phyloP scores from a whole-genome alignment of 2,329 filamentous ascomycete genomes.

The Ceratocystis harringtonii region DNA sequence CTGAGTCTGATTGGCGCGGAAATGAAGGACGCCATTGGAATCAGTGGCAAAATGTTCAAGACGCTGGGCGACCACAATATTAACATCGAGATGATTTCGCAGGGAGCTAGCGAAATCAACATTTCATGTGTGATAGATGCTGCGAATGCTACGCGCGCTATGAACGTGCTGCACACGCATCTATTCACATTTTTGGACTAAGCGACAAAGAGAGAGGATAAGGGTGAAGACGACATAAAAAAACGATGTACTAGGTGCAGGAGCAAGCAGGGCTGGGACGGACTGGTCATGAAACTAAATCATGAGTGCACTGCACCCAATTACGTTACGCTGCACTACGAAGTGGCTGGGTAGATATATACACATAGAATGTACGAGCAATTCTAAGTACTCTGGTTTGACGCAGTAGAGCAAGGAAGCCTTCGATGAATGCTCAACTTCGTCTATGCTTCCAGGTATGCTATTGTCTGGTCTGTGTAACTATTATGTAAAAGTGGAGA shows the following conservation, averaged over 20 bases:
- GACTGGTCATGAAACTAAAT: no score
- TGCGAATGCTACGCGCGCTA: constrained; percentile 74
- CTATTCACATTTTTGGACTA: constrained; percentile 89
- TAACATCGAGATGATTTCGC: constrained; percentile 99
- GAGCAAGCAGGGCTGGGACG: background rate
- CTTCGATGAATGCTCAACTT: no score
- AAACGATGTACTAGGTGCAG: background rate
- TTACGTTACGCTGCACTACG: no score
- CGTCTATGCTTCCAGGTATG: no score
- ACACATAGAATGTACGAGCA: no score
- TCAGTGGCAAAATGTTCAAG: constrained; percentile 87
- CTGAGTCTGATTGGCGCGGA: constrained; percentile 86
- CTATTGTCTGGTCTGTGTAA: no score
- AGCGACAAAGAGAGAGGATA: background rate
- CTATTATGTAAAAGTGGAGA: no score
- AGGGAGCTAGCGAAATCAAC: constrained; percentile 97
- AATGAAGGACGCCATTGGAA: constrained; percentile 95
- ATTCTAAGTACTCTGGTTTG: no score
- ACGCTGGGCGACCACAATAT: constrained; percentile 85
- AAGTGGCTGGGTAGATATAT: no score
- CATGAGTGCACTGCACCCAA: no score
- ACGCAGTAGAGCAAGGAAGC: no score
- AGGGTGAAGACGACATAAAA: background rate
- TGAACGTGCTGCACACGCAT: constrained; percentile 93
- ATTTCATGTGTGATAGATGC: constrained; percentile 96